Evolutionary conservation across 495 filamentous ascomycete species (phyloP).

Genomic region (Penicillium herquei): DNA sequence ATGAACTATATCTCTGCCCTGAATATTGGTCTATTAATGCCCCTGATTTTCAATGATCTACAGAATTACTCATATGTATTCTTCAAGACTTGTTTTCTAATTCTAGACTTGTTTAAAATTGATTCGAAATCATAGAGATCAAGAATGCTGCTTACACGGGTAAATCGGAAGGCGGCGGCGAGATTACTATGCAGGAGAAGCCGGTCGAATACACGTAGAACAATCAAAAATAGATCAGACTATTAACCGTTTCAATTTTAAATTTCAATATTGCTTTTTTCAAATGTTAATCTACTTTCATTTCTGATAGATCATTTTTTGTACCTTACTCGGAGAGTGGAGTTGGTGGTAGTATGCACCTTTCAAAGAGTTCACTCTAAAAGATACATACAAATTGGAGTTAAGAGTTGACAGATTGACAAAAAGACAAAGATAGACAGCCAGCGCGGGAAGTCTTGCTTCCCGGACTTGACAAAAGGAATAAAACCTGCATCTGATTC

Average conservation of each 20-base stretch:
- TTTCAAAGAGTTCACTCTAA: conserved; percentile 14
- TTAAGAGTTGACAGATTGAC: conserved; percentile 16
- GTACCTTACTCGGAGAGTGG: conserved; percentile 3
- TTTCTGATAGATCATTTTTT: neutral
- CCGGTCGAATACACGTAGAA: too few relatives aligned
- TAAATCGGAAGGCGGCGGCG: too few relatives aligned
- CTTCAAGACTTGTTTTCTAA: neutral
- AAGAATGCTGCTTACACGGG: too few relatives aligned
- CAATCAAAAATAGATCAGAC: too few relatives aligned
- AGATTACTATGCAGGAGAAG: too few relatives aligned
- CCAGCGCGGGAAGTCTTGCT: conserved; percentile 23
- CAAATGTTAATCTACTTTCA: neutral
- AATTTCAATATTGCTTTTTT: neutral
- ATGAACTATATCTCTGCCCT: neutral
- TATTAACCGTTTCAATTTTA: neutral
- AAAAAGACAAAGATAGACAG: conserved; percentile 21
- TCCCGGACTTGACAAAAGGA: conserved; percentile 17
- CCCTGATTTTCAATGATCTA: neutral
- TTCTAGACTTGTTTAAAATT: too few relatives aligned
- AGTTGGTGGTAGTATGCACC: conserved; percentile 17
- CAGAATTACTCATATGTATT: too few relatives aligned
- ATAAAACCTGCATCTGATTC: conserved; percentile 27
- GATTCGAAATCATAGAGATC: too few relatives aligned
- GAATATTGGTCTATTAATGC: neutral
- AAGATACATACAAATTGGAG: conserved; percentile 28